phyloP scores from a whole-genome alignment of 495 filamentous ascomycete genomes.

The Aspergillus diversus region DNA sequence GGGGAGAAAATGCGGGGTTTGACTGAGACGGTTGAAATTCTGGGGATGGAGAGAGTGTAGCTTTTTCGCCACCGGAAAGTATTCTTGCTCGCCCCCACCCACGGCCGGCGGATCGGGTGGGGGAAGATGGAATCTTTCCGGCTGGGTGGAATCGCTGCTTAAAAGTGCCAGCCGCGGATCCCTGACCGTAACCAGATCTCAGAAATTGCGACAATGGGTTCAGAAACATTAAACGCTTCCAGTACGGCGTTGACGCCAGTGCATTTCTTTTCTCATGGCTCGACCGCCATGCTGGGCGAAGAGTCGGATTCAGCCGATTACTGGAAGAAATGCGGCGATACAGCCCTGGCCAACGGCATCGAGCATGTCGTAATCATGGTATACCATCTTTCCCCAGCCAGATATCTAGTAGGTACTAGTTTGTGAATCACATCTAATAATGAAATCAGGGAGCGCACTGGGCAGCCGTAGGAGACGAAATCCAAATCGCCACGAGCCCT shows the following conservation, averaged over 20 bases:
- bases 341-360: conserved; percentile 55
- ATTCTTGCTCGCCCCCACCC: no score
- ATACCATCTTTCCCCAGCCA: conserved; percentile 5
- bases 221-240: no score
- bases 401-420: background rate
- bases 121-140: no score
- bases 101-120: no score
- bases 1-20: no score
- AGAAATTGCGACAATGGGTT: no score
- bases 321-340: conserved; percentile 63
- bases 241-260: conserved; percentile 47
- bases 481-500: conserved; percentile 58
- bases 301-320: conserved; percentile 57
- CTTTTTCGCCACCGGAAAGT: no score
- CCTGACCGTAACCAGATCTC: no score
- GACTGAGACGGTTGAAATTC: no score
- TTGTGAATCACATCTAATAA: background rate
- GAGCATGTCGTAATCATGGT: conserved; percentile 66
- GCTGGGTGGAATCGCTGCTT: no score
- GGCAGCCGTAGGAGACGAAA: conserved; percentile 46
- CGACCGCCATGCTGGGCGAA: conserved; percentile 65
- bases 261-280: conserved; percentile 67
- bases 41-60: no score
- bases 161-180: no score
- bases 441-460: conserved; percentile 58